Conservation (phyloP, 2,329 filamentous ascomycete species). For the Colletotrichum melonis region DNA sequence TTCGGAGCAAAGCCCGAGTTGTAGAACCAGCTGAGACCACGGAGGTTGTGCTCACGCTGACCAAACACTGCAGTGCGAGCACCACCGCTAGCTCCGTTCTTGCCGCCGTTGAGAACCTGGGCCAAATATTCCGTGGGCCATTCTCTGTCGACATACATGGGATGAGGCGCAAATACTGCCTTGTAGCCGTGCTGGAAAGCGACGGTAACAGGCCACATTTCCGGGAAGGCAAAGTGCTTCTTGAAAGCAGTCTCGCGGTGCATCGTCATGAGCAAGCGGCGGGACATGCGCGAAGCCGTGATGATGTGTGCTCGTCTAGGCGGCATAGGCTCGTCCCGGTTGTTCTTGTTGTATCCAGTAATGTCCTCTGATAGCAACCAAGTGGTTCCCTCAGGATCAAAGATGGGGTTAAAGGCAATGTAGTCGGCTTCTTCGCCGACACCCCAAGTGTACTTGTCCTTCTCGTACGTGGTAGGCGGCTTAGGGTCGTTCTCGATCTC, state of each 20-base stretch:
- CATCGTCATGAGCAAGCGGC: constrained; percentile 84
- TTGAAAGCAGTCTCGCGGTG: constrained; percentile 87
- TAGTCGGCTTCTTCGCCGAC: constrained; percentile 91
- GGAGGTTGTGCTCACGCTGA: constrained; percentile 89
- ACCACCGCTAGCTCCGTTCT: constrained; percentile 80
- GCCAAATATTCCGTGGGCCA: constrained; percentile 87
- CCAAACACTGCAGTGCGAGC: constrained; percentile 79
- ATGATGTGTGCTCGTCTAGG: constrained; percentile 89
- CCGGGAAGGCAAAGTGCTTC: constrained; percentile 91
- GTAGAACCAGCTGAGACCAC: constrained; percentile 92
- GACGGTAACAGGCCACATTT: constrained; percentile 94
- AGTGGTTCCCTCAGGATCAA: constrained; percentile 86
- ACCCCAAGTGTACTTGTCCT: constrained; percentile 87
- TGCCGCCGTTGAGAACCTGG: constrained; percentile 82
- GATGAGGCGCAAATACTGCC: constrained; percentile 90
- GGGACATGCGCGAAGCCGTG: constrained; percentile 85
- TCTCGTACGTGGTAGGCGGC: constrained; percentile 78
- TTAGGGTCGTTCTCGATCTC: constrained; percentile 77
- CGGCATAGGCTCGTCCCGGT: constrained; percentile 64
- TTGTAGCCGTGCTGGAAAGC: constrained; percentile 94
- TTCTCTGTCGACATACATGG: constrained; percentile 85
- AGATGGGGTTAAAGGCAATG: constrained; percentile 92
- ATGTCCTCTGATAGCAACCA: constrained; percentile 88
- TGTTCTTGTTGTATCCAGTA: constrained; percentile 80
- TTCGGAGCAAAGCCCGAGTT: constrained; percentile 84